phyloP scores from a whole-genome alignment of 192 early-diverging fungal species.

The Backusella luteola region DNA sequence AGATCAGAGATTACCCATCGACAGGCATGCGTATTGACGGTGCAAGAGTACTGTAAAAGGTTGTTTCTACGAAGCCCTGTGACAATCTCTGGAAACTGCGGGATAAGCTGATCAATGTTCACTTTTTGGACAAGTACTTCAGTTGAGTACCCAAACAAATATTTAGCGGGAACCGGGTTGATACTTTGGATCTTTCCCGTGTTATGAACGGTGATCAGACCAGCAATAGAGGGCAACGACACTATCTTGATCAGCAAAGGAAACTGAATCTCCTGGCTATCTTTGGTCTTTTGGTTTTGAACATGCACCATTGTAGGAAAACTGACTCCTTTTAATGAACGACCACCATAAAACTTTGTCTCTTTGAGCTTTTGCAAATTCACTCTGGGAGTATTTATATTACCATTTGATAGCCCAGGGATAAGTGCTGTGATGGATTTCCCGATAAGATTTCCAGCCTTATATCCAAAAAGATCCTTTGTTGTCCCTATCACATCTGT shows the following conservation, averaged over 20 bases:
- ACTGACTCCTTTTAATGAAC: conserved; percentile 44
- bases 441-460: conserved; percentile 45
- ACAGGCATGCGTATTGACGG: conserved; percentile 19
- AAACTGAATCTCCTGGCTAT: background rate
- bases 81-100: conserved; percentile 53
- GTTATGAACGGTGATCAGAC: conserved; percentile 53
- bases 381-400: background rate
- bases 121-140: conserved; percentile 47
- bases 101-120: conserved; percentile 54
- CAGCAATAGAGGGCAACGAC: conserved; percentile 62
- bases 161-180: conserved; percentile 60
- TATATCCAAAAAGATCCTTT: conserved; percentile 53
- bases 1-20: conserved; percentile 14
- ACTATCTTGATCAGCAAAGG: conserved; percentile 49
- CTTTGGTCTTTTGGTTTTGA: conserved; percentile 7
- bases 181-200: conserved; percentile 53
- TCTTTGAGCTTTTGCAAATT: conserved; percentile 51
- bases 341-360: conserved; percentile 54
- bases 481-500: conserved; percentile 41
- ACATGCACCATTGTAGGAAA: conserved; percentile 57
- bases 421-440: conserved; percentile 27
- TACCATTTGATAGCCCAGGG: conserved; percentile 14
- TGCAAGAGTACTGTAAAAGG: conserved; percentile 1
- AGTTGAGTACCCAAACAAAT: conserved; percentile 56
- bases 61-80: conserved; percentile 23